Base-by-base conservation (phyloP, 176 grass and related monocot species). In the Ensete glaucum region DNA sequence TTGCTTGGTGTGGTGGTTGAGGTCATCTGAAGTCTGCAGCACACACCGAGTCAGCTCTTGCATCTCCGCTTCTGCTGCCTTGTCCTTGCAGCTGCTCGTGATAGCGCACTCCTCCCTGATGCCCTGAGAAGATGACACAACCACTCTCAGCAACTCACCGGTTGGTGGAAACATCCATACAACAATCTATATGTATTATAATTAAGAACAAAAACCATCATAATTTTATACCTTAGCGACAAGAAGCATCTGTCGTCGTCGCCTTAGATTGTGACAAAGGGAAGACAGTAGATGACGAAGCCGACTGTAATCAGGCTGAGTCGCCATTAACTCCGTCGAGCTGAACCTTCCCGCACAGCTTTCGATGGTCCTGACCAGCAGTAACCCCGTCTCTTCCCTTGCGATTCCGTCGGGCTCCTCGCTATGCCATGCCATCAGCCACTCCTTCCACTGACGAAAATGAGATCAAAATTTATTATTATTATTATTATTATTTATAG, bases 311-410 rank as follows among this genome's bases (percentile, higher is more conserved):
- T 82, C 69, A 1, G 71, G 71, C 6, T 64, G 63, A 19, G 77
- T 75, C 73, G 68, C 19, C 11, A 64, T 20, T 17, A 77, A 53
- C 58, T 73, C 16, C 9, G 69, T 54, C 19, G 80, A 79, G 59
- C 58, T 22, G 49, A 83, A 78, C 71, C 86, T 72, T 25, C 86
- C 82, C 19, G 80, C 90, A 81, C 90, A 94, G n/a, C 85, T 91
- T 73, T 99, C 90, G 14, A 99, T 74, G 63, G 82, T 76, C 50
- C 80, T 71, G 20, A 82, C 82, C 48, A 94, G 63, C 72, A 99
- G 86, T 15, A 94, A 80, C 48, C 78, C 84, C 5, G 84, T 86
- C 54, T 88, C 73, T 8, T 78, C 53, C 54, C 66, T 29, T 1
- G 48, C 0, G 52, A 43, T 6, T 43, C 34, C 0, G 34, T 43